A percentile compares a stretch with the other conserved stretches of the same genome.
Evolutionary conservation across 1,284 basidiomycete genomes (phyloP).

Genomic region (Moesziomyces sp.): DNA sequence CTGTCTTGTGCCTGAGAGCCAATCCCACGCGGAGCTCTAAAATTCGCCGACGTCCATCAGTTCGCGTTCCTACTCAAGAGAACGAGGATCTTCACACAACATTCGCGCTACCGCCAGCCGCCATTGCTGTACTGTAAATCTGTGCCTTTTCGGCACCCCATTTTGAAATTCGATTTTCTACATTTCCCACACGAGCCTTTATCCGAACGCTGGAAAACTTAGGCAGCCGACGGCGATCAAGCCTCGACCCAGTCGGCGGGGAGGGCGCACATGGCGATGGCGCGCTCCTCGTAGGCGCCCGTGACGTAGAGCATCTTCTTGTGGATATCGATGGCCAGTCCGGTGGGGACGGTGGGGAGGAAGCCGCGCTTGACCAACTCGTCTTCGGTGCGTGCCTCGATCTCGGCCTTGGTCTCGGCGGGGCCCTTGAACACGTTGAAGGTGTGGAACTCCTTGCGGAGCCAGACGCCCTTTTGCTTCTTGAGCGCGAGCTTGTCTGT

Average conservation of each 20-base stretch:
- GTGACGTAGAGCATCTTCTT: constrained; percentile 39
- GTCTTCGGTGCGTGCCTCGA: constrained; percentile 25
- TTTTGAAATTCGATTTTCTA: constrained; percentile 4
- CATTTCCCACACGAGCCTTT: background rate
- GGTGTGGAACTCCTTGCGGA: constrained; percentile 45
- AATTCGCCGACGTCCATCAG: constrained; percentile 12
- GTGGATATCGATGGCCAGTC: constrained; percentile 45
- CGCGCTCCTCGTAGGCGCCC: constrained; percentile 55
- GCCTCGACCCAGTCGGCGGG: constrained; percentile 45
- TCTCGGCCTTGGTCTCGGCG: constrained; percentile 31
- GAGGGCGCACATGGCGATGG: constrained; percentile 41
- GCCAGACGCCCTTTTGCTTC: constrained; percentile 34
- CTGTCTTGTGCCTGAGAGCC: constrained; percentile 33
- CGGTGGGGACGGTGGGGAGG: constrained; percentile 48
- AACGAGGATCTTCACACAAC: constrained; percentile 35
- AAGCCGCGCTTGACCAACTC: constrained; percentile 35
- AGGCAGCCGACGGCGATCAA: background rate
- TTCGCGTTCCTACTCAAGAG: no score
- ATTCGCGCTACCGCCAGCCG: constrained; percentile 3
- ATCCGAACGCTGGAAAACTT: background rate
- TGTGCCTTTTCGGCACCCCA: constrained; percentile 3
- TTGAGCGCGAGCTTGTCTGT: constrained; percentile 32
- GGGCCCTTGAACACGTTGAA: constrained; percentile 41
- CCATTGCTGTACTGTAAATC: no score
- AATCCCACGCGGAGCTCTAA: constrained; percentile 20